Base-by-base conservation (phyloP, 1,284 basidiomycete species). In the Trametes polyzona region DNA sequence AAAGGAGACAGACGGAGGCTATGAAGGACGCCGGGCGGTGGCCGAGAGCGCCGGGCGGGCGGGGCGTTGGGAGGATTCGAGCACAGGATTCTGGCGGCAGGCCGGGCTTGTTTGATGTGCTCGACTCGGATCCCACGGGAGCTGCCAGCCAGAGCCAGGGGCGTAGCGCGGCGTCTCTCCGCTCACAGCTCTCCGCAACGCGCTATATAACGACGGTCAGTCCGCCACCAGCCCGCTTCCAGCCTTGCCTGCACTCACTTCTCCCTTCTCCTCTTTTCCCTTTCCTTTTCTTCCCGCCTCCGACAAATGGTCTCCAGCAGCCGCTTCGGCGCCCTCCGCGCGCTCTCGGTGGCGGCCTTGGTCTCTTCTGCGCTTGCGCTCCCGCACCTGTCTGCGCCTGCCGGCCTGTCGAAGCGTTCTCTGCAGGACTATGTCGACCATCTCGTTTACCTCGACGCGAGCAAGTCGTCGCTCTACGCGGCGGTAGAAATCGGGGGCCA, bases 161-260 rank as follows among this genome's bases (percentile, higher is more conserved):
- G 17, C 35, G 35, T n/a, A n/a, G n/a, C n/a, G 12, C 37, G 17
- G 48, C 40, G 46, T 52, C 50, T 42, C 47, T 40, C 35, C 43
- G 43, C 52, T 51, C 55, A 52, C 52, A 49, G 52, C 51, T 46
- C 55, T 14, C 48, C 35, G 33, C 46, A 43, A 35, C 16, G 32
- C 26, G 41, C 41, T 62, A 62, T 62, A 58, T 53, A 58, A 53
- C 41, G 35, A 32, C 33, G 30, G n/a, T n/a, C 23, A 40, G 16
- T 17, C 16, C 24, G 19, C 10, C 21, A 26, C 47, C 12, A 12
- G 44, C 24, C 16, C 33, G 14, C 36, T 52, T 39, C 43, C 58
- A 59, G 61, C 52, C 61, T 63, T 59, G 61, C 51, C 58, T 46
- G 57, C 58, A 50, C 48, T 53, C 58, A 48, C 46, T 26, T 35